phyloP scores from a whole-genome alignment of 1,139 yeast species.

The Wickerhamomyces sp. region DNA sequence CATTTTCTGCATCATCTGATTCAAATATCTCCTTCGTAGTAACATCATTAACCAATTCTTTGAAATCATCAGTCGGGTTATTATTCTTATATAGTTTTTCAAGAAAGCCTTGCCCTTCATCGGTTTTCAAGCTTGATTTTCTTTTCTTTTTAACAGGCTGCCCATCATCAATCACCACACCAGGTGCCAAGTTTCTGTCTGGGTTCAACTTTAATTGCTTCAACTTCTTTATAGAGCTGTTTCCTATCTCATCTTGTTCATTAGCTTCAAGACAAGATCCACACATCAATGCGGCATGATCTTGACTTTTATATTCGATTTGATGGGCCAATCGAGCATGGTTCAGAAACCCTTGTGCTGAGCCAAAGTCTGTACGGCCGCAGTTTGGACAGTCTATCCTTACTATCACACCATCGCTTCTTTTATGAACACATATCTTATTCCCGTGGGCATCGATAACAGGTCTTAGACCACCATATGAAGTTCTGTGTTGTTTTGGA shows the following conservation, averaged over 20 bases:
- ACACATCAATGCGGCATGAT: slow-evolving; percentile 68
- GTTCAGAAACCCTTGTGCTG: slow-evolving; percentile 77
- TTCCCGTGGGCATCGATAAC: slow-evolving; percentile 30
- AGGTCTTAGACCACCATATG: slow-evolving; percentile 29
- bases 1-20: slow-evolving; percentile 10
- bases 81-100: slow-evolving; percentile 22
- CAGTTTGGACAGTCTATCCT: slow-evolving; percentile 67
- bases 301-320: slow-evolving; percentile 69
- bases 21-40: slow-evolving; percentile 19
- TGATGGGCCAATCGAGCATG: slow-evolving; percentile 73
- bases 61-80: slow-evolving; percentile 23
- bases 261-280: slow-evolving; percentile 54
- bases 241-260: slow-evolving; percentile 58
- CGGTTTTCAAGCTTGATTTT: slow-evolving; percentile 4
- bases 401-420: slow-evolving; percentile 71
- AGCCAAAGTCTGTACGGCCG: slow-evolving; percentile 62
- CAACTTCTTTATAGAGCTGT: slow-evolving; percentile 41
- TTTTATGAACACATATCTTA: slow-evolving; percentile 52
- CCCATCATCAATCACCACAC: slow-evolving; percentile 20
- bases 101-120: slow-evolving; percentile 18
- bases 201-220: slow-evolving; percentile 28
- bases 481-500: slow-evolving; percentile 28
- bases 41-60: slow-evolving; percentile 28
- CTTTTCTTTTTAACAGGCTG: slow-evolving; percentile 1
- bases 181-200: slow-evolving; percentile 26